Percentiles rank a stretch among this genome's conserved stretches.
Evolutionary conservation across 129 eudicot genomes (phyloP).

Genomic region (Helianthus annuus): DNA sequence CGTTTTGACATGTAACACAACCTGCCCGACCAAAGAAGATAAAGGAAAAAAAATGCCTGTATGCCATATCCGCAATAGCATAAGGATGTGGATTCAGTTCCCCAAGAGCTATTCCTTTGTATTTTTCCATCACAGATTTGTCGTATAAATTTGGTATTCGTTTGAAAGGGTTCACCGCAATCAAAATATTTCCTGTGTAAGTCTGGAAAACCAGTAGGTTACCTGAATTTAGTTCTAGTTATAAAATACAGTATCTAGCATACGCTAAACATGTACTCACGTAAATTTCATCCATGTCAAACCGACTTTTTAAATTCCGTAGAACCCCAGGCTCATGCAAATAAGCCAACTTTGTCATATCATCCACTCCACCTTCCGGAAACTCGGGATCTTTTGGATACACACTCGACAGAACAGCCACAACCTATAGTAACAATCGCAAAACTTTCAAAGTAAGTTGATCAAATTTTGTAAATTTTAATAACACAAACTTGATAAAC

Average conservation of each 20-base stretch:
- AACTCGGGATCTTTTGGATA: constrained; percentile 74
- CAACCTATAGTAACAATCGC: constrained; percentile 42
- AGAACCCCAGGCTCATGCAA: constrained; percentile 91
- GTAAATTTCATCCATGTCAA: constrained; percentile 71
- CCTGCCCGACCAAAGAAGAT: constrained; percentile 11
- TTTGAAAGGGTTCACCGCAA: constrained; percentile 91
- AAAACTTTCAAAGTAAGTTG: constrained; percentile 12
- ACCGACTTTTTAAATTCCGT: constrained; percentile 68
- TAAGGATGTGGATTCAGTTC: constrained; percentile 88
- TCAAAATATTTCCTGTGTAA: constrained; percentile 89
- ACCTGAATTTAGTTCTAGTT: constrained; percentile 10
- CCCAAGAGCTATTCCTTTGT: constrained; percentile 73
- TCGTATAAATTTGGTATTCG: constrained; percentile 72
- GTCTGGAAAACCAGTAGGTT: constrained; percentile 53
- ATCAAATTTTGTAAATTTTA: not conserved
- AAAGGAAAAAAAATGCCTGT: constrained; percentile 53
- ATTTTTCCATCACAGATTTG: constrained; percentile 60
- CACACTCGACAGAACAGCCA: constrained; percentile 36
- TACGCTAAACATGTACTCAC: constrained; percentile 47
- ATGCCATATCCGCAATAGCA: constrained; percentile 89
- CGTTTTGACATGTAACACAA: not conserved
- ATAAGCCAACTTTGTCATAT: constrained; percentile 90
- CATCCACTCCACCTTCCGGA: constrained; percentile 73
- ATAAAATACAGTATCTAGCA: constrained; percentile 2
- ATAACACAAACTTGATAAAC: not conserved